Conservation (phyloP, 176 grass and related monocot species). For the Paspalum vaginatum region DNA sequence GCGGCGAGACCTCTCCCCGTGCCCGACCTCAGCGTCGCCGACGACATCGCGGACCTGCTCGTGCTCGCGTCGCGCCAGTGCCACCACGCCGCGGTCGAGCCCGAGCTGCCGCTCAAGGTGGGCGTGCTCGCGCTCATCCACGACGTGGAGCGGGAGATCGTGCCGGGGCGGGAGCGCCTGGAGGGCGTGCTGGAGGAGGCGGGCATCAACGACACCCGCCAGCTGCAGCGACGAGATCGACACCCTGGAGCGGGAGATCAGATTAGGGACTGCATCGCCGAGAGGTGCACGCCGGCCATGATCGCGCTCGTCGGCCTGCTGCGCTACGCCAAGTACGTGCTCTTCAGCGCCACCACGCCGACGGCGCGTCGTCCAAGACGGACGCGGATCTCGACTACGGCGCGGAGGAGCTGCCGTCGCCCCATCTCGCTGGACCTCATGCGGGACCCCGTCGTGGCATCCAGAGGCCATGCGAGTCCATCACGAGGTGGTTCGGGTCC, state of each 20-base stretch:
- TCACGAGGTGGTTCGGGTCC: conserved; percentile 77
- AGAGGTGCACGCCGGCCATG: conserved; percentile 75
- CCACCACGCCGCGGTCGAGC: conserved; percentile 23
- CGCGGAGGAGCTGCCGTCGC: conserved; percentile 37
- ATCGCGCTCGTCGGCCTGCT: conserved; percentile 82
- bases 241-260: conserved; percentile 83
- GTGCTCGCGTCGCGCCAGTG: conserved; percentile 70
- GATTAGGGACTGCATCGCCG: conserved; percentile 66
- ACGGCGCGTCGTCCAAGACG: no score
- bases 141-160: conserved; percentile 74
- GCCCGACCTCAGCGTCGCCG: conserved; percentile 57
- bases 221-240: conserved; percentile 91
- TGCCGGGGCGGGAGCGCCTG: conserved; percentile 59
- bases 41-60: conserved; percentile 69
- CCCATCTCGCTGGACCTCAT: conserved; percentile 93
- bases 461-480: conserved; percentile 86
- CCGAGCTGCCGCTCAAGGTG: conserved; percentile 45
- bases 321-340: conserved; percentile 91
- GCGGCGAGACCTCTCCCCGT: conserved; percentile 77
- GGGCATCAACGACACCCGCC: conserved; percentile 66
- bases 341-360: conserved; percentile 79
- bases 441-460: conserved; percentile 69
- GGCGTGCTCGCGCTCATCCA: conserved; percentile 71
- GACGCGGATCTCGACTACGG: conserved; percentile 23
- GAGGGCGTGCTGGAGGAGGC: conserved; percentile 67